Percentiles rank a stretch among this genome's conserved stretches.
Conservation (phyloP, 1,284 basidiomycete species). For the Cutaneotrichosporon mucoides region DNA sequence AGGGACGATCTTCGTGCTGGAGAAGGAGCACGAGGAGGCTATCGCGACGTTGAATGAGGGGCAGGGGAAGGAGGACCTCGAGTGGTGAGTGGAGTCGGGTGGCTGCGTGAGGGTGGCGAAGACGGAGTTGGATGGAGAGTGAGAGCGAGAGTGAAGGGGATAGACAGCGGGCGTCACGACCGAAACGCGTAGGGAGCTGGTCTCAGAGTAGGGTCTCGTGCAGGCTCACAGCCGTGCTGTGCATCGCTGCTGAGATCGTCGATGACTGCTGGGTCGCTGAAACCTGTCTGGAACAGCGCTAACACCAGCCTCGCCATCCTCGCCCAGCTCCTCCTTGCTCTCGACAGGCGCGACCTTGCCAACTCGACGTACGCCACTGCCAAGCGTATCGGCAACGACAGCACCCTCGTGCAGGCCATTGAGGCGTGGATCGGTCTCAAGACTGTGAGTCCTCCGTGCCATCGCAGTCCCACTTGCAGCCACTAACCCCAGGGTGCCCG, state of each 20-base stretch:
- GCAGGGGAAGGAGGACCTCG: constrained; percentile 68
- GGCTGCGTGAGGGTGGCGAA: too few relatives aligned
- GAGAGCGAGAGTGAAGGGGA: too few relatives aligned
- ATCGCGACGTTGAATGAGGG: constrained; percentile 74
- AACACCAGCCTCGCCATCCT: constrained; percentile 66
- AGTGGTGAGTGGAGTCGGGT: constrained; percentile 61
- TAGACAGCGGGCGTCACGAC: too few relatives aligned
- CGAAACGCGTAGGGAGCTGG: too few relatives aligned
- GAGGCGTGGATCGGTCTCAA: constrained; percentile 81
- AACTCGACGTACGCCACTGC: constrained; percentile 74
- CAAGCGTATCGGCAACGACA: constrained; percentile 81
- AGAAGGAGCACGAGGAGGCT: constrained; percentile 83
- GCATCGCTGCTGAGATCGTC: too few relatives aligned
- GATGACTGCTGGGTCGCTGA: too few relatives aligned
- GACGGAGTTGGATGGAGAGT: too few relatives aligned
- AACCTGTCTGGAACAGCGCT: background rate
- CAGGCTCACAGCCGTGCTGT: too few relatives aligned
- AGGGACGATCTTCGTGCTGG: constrained; percentile 74
- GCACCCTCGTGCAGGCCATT: constrained; percentile 79
- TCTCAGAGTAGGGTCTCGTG: too few relatives aligned
- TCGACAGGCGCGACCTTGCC: constrained; percentile 79
- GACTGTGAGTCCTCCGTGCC: constrained; percentile 42
- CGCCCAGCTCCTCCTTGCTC: constrained; percentile 78
- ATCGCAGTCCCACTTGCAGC: too few relatives aligned
- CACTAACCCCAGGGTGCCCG: constrained; percentile 40